phyloP scores from a whole-genome alignment of 176 grass and related monocot species.

The Eragrostis nindensis region DNA sequence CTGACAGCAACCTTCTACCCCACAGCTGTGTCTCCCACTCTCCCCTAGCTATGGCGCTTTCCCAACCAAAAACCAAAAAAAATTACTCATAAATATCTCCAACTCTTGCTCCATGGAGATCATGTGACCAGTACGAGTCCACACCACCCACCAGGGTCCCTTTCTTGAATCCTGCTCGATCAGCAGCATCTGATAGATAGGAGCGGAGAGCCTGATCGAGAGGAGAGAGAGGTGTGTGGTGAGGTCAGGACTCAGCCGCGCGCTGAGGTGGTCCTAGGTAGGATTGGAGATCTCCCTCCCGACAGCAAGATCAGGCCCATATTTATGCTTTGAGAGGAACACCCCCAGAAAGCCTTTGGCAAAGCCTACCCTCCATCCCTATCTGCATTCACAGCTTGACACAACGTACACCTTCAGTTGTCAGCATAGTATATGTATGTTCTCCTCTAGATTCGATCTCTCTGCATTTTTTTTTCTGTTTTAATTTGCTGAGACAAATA shows the following conservation, averaged over 20 bases:
- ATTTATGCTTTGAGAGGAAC: slow-evolving; percentile 53
- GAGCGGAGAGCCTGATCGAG: background rate
- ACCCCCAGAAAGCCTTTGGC: slow-evolving; percentile 45
- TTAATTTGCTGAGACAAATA: background rate
- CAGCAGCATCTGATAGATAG: background rate
- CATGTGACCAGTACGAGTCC: slow-evolving; percentile 36
- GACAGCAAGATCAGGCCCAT: slow-evolving; percentile 63
- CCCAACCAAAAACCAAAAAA: background rate
- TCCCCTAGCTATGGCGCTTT: slow-evolving; percentile 28
- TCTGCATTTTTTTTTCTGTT: no score
- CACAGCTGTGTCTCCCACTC: slow-evolving; percentile 27
- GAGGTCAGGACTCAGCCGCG: slow-evolving; percentile 3
- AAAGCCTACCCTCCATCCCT: slow-evolving; percentile 55
- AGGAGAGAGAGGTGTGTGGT: background rate
- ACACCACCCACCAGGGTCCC: slow-evolving; percentile 41
- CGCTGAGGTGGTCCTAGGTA: slow-evolving; percentile 56
- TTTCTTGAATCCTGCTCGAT: slow-evolving; percentile 44
- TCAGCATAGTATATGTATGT: slow-evolving; percentile 16
- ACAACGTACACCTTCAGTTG: slow-evolving; percentile 36
- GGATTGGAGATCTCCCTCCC: slow-evolving; percentile 56
- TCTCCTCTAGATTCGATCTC: slow-evolving; percentile 16
- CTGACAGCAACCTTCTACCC: slow-evolving; percentile 41
- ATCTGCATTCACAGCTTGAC: slow-evolving; percentile 55
- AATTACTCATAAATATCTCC: slow-evolving; percentile 49
- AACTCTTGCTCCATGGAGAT: slow-evolving; percentile 42